These are phyloP conservation scores for Pulveroboletus sp. DNA, from an alignment of 1,284 basidiomycete species.

Conservation along the genomic window DNA sequence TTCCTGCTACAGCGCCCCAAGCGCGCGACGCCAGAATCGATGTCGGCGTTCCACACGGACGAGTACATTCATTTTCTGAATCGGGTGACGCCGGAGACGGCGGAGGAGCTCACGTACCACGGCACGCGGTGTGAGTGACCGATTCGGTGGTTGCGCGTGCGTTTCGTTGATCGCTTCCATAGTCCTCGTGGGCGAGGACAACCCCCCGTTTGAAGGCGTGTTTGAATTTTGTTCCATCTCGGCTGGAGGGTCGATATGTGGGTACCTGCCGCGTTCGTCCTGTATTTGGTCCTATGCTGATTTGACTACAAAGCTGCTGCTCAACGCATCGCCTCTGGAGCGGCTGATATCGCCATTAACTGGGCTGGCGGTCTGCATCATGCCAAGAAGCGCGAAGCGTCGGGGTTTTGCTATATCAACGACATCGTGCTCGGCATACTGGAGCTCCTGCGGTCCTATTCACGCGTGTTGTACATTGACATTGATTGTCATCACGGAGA, in stretches of 20 bases:
- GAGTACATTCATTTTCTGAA: conserved; percentile 94
- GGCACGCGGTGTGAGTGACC: conserved; percentile 77
- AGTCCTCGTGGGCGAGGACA: conserved; percentile 94
- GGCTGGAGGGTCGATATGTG: conserved; percentile 89
- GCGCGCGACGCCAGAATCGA: conserved; percentile 77
- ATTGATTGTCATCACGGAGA: conserved; percentile 99
- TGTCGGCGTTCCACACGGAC: conserved; percentile 96
- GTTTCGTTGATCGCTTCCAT: conserved; percentile 13
- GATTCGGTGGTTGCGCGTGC: not conserved
- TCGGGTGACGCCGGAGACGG: conserved; percentile 87
- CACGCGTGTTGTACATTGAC: conserved; percentile 95
- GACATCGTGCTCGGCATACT: conserved; percentile 92
- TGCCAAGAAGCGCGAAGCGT: conserved; percentile 96
- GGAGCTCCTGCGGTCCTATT: conserved; percentile 79
- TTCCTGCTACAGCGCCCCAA: conserved; percentile 64
- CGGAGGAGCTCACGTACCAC: conserved; percentile 79
- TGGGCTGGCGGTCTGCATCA: conserved; percentile 99
- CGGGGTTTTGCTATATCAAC: conserved; percentile 97
- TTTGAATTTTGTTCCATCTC: conserved; percentile 98
- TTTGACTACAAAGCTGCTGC: conserved; percentile 70
- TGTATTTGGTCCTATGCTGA: not conserved
- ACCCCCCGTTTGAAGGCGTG: conserved; percentile 93
- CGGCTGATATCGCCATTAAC: conserved; percentile 92
- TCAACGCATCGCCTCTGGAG: conserved; percentile 76
- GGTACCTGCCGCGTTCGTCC: conserved; percentile 20